phyloP scores from a whole-genome alignment of 306 rosid genomes.

The Cucurbita argyrosperma region DNA sequence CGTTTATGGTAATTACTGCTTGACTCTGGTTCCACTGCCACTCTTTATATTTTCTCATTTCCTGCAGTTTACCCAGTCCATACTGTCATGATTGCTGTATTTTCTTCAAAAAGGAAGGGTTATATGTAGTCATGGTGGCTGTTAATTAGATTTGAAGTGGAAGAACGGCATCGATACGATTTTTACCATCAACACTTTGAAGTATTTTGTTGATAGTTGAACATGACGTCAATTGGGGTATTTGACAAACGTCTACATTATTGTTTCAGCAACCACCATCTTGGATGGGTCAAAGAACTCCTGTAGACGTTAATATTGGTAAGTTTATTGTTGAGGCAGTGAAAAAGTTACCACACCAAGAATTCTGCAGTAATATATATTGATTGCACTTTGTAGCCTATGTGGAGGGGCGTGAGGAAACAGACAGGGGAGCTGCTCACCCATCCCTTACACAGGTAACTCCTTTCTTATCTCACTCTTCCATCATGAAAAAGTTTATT shows the following conservation, averaged over 20 bases:
- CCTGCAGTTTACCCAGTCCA: not conserved
- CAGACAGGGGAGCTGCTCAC: constrained; percentile 66
- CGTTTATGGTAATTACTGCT: constrained; percentile 45
- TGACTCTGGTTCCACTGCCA: not conserved
- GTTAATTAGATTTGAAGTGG: not conserved
- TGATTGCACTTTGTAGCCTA: constrained; percentile 54
- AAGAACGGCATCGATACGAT: not conserved
- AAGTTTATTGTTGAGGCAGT: constrained; percentile 20
- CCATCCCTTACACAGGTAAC: constrained; percentile 69
- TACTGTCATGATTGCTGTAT: not conserved
- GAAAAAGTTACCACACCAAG: constrained; percentile 3
- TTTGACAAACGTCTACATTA: constrained; percentile 11
- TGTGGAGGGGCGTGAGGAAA: constrained; percentile 93
- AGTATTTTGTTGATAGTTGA: not conserved
- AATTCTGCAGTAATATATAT: constrained; percentile 19
- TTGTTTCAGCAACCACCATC: constrained; percentile 72
- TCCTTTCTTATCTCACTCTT: not conserved
- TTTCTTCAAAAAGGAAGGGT: not conserved
- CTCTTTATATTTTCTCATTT: not conserved
- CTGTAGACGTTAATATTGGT: constrained; percentile 99
- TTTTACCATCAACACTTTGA: not conserved
- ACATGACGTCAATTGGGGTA: not conserved
- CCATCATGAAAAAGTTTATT: not conserved
- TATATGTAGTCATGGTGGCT: not conserved
- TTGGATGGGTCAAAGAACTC: constrained; percentile 81